phyloP scores from a whole-genome alignment of 495 filamentous ascomycete genomes.

The Penicillium waksmanii region DNA sequence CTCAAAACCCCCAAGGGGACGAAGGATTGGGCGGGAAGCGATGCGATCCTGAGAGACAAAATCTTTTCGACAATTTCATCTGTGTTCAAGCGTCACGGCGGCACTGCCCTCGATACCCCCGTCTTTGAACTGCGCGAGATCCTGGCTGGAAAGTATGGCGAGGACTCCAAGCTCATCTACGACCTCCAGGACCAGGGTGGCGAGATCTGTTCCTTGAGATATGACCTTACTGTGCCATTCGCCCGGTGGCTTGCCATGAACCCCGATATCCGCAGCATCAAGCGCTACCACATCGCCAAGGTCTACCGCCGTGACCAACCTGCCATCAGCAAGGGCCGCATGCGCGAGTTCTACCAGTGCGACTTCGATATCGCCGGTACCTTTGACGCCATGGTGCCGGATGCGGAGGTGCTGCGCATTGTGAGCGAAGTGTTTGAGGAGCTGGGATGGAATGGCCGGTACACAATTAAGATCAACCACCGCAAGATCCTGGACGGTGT shows the following conservation, averaged over 20 bases:
- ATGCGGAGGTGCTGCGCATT: slow-evolving; percentile 89
- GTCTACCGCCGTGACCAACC: slow-evolving; percentile 83
- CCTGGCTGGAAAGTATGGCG: slow-evolving; percentile 86
- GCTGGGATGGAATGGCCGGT: slow-evolving; percentile 71
- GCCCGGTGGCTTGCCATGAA: slow-evolving; percentile 90
- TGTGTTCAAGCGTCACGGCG: slow-evolving; percentile 90
- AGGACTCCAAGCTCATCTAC: slow-evolving; percentile 90
- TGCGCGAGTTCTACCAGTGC: slow-evolving; percentile 98
- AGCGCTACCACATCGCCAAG: slow-evolving; percentile 88
- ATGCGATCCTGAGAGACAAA: slow-evolving; percentile 56
- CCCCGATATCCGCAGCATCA: slow-evolving; percentile 70
- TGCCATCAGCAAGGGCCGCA: slow-evolving; percentile 83
- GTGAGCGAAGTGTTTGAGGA: slow-evolving; percentile 82
- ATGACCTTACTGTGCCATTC: slow-evolving; percentile 91
- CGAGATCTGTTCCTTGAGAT: slow-evolving; percentile 81
- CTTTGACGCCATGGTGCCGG: slow-evolving; percentile 93
- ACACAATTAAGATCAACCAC: slow-evolving; percentile 94
- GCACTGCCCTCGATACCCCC: slow-evolving; percentile 82
- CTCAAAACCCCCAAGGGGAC: slow-evolving; percentile 56
- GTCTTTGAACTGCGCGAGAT: slow-evolving; percentile 81
- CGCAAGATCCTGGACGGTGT: slow-evolving; percentile 92
- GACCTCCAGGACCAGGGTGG: slow-evolving; percentile 86
- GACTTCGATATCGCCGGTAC: slow-evolving; percentile 94
- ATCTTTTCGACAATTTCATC: slow-evolving; percentile 82
- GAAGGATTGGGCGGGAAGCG: slow-evolving; percentile 45